A percentile compares a stretch with the other conserved stretches of the same genome.
phyloP scores from a whole-genome alignment of 2,329 filamentous ascomycete genomes.

The Exophiala aquamarina region DNA sequence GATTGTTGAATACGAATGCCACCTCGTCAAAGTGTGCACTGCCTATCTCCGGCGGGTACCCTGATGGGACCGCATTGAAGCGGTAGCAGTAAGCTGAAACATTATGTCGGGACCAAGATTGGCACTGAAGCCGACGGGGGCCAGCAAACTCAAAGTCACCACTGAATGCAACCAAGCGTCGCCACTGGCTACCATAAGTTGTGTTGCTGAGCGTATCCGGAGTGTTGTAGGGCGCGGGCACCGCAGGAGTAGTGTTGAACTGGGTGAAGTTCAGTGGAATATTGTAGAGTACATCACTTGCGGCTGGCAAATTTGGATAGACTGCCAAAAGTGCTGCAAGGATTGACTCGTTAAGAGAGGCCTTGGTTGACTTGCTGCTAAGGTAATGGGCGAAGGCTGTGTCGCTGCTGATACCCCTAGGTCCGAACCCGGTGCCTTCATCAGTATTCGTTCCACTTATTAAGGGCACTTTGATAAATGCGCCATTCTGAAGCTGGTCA shows the following conservation, averaged over 20 bases:
- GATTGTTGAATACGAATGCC: constrained; percentile 56
- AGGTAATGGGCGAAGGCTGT: too few species aligned
- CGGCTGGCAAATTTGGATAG: constrained; percentile 53
- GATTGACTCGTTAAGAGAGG: too few species aligned
- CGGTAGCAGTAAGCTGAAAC: constrained; percentile 61
- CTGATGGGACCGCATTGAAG: constrained; percentile 58
- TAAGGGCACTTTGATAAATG: constrained; percentile 64
- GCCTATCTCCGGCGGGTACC: constrained; percentile 40
- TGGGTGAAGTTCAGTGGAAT: too few species aligned
- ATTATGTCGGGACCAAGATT: constrained; percentile 50
- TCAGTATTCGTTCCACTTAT: constrained; percentile 65
- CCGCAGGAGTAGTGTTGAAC: too few species aligned
- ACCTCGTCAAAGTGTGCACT: constrained; percentile 59
- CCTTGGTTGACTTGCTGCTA: too few species aligned
- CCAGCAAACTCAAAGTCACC: constrained; percentile 60
- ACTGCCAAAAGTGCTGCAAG: constrained; percentile 44
- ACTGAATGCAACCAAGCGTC: constrained; percentile 54
- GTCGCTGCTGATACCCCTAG: constrained; percentile 54
- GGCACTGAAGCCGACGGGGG: constrained; percentile 53
- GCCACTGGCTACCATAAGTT: constrained; percentile 48
- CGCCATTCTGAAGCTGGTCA: constrained; percentile 55
- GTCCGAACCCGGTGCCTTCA: constrained; percentile 61
- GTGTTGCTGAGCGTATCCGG: constrained; percentile 42
- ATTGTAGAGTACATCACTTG: constrained; percentile 21
- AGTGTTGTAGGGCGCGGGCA: too few species aligned